Evolutionary conservation across 768 basidiomycete species (phyloP).

Genomic region (Glaciozyma martinii): DNA sequence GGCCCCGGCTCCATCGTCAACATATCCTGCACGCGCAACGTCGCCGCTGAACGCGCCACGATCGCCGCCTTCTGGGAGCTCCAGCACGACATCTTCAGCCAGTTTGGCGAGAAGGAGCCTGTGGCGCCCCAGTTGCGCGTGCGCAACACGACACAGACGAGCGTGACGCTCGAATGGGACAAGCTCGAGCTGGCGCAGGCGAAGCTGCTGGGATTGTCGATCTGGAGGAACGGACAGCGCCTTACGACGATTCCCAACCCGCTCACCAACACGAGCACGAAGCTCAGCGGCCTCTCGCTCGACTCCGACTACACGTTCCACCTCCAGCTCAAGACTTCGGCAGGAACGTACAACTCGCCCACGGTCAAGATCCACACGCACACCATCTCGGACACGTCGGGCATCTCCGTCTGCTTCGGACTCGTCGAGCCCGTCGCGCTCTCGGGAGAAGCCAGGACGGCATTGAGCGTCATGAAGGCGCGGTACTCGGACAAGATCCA

Average conservation of each 20-base stretch:
- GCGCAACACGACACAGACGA: constrained; percentile 91
- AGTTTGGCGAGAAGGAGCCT: constrained; percentile 62
- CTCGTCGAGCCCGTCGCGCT: constrained; percentile 65
- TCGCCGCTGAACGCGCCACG: constrained; percentile 64
- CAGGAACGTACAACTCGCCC: constrained; percentile 82
- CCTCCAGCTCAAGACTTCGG: constrained; percentile 81
- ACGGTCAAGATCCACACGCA: constrained; percentile 76
- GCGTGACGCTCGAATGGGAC: constrained; percentile 93
- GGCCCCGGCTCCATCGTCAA: constrained; percentile 93
- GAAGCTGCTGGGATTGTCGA: constrained; percentile 76
- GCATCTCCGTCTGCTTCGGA: constrained; percentile 90
- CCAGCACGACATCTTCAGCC: constrained; percentile 67
- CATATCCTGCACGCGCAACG: constrained; percentile 84
- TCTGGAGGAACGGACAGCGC: constrained; percentile 83
- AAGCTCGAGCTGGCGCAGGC: constrained; percentile 71
- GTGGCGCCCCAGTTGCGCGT: constrained; percentile 70
- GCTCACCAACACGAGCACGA: constrained; percentile 65
- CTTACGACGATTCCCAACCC: constrained; percentile 78
- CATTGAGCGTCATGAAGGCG: constrained; percentile 74
- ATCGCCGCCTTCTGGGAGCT: constrained; percentile 74
- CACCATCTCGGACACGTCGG: constrained; percentile 89
- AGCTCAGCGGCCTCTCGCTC: constrained; percentile 36
- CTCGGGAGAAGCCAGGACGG: constrained; percentile 70
- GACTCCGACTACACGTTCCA: constrained; percentile 83
- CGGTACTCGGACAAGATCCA: constrained; percentile 88